phyloP scores from a whole-genome alignment of 2,329 filamentous ascomycete genomes.

The Trichoderma simmonsii region DNA sequence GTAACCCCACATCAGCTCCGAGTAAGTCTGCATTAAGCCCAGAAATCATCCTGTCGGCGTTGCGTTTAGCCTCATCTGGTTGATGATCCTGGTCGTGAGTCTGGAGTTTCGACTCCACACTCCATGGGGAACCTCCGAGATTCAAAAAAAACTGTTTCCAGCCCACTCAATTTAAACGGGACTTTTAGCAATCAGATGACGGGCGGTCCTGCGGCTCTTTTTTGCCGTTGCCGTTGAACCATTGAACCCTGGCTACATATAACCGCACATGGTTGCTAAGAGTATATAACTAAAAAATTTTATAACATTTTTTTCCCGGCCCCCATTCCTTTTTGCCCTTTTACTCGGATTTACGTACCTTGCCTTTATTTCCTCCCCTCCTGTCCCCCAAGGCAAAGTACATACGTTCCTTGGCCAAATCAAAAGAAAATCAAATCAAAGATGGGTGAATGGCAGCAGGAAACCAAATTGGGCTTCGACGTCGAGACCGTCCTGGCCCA shows the following conservation, averaged over 20 bases:
- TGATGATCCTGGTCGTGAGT: not conserved
- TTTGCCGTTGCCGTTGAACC: not conserved
- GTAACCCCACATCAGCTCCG: slow-evolving; percentile 1
- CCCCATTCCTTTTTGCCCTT: not conserved
- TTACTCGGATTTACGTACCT: not conserved
- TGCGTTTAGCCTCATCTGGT: not conserved
- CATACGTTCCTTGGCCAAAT: not conserved
- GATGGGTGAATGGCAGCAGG: not conserved
- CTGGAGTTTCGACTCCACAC: not conserved
- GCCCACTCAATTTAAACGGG: not conserved
- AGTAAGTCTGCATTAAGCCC: not conserved
- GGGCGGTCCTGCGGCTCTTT: not conserved
- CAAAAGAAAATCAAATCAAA: not conserved
- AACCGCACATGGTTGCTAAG: not conserved
- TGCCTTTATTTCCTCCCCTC: not conserved
- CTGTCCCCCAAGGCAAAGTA: not conserved
- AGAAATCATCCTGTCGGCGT: not conserved
- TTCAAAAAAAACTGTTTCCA: not conserved
- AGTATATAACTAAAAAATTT: not conserved
- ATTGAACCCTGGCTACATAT: not conserved
- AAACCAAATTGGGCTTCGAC: not conserved
- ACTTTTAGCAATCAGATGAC: not conserved
- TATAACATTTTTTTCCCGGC: not conserved
- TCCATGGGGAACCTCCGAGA: not conserved
- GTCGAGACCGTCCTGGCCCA: not conserved